Conservation (phyloP, 2,329 filamentous ascomycete genomes). For the Curvularia verruculosa region DNA sequence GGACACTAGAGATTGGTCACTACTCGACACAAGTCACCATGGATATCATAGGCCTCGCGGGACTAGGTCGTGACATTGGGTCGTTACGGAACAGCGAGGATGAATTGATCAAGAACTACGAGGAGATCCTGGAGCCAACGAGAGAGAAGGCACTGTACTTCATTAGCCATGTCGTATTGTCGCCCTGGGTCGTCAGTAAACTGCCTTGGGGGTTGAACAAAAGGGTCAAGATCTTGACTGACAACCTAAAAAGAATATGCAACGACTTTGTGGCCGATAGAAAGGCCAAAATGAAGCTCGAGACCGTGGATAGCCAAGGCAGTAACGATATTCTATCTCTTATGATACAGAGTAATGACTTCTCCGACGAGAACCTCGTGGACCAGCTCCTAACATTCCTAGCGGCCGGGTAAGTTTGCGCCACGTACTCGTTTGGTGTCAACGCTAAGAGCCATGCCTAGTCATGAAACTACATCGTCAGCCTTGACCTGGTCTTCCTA, state of each 20-base stretch:
- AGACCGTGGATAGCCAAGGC: constrained; percentile 36
- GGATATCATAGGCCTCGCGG: constrained; percentile 56
- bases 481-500: constrained; percentile 79
- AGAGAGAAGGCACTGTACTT: constrained; percentile 57
- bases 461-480: constrained; percentile 78
- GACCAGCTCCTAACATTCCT: constrained; percentile 64
- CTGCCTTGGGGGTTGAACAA: constrained; percentile 58
- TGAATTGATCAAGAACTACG: constrained; percentile 51
- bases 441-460: constrained; percentile 12
- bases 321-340: constrained; percentile 55
- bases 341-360: constrained; percentile 59
- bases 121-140: constrained; percentile 55
- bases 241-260: constrained; percentile 51
- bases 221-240: constrained; percentile 47
- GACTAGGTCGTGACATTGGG: constrained; percentile 53
- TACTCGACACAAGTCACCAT: constrained; percentile 54
- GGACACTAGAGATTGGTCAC: constrained; percentile 52
- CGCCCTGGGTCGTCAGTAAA: constrained; percentile 46
- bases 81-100: constrained; percentile 51
- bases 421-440: neutral
- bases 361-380: constrained; percentile 59
- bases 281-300: constrained; percentile 47
- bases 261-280: constrained; percentile 57
- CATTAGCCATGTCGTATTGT: constrained; percentile 48
- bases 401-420: constrained; percentile 56